Base-by-base conservation (phyloP, 345 rosid genomes). In the Arabidopsis arenosa region DNA sequence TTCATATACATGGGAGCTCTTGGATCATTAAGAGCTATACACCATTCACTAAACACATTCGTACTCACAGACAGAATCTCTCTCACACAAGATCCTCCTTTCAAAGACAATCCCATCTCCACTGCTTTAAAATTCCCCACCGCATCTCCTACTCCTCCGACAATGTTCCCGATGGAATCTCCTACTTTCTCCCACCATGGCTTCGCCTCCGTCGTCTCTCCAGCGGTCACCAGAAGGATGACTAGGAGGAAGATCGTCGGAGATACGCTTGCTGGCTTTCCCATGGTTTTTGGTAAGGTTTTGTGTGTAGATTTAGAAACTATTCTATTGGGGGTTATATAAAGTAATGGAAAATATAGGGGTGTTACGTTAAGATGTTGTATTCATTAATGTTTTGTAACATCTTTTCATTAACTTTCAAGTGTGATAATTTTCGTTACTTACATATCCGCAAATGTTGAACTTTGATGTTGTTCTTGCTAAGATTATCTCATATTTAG, bases 11-110 rank as follows among this genome's bases (percentile, higher is more conserved):
- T 68, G 6, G 53, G 63, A 54, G 63, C 73, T 54, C 52, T 41
- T 55, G 73, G 63, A 41, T 69, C 73, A 55, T 69, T 17, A n/a
- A 11, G 32, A 28, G 63, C 73, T n/a, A 69, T 55, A 30, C 63
- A 41, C 41, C 32, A 33, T 52, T 55, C 73, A 57, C 37, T 44
- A n/a, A 28, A 23, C 5, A 40, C 0, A 68, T 53, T 68, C 2
- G 61, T 26, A 40, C 13, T 43, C 40, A 68, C 28, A 2, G 39
- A 53, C n/a, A 68, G 3, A 40, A 54, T 1, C 54, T 28, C 3
- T 41, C 53, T 55, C 17, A 68, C 28, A 55, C 73, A 55, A 0
- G 28, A 30, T 26, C 73, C 53, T 68, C 73, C 63, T 26, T 7
- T 15, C 10, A 54, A 5, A 0, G 63, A 54, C 30, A 39, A 68